These are phyloP conservation scores for Jackrogersella minutella DNA, from an alignment of 495 filamentous ascomycete species.

Conservation along the genomic window DNA sequence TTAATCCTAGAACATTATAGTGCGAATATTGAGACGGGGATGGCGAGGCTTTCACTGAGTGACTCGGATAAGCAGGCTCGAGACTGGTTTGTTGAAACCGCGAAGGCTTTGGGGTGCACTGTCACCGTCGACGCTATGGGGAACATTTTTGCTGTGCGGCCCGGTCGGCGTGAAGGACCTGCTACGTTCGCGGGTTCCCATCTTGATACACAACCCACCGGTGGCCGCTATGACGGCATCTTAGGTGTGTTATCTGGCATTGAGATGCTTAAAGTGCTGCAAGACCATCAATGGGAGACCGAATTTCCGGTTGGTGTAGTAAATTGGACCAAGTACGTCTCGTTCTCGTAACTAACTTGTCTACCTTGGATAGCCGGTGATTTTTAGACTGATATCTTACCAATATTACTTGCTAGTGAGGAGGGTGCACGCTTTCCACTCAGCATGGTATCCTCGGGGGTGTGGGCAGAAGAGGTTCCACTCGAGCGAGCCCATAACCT, in stretches of 20 bases:
- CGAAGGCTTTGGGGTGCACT: slow-evolving; percentile 67
- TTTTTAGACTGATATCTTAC: background rate
- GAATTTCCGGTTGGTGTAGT: slow-evolving; percentile 75
- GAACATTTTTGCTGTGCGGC: slow-evolving; percentile 78
- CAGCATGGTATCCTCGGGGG: slow-evolving; percentile 78
- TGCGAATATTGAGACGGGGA: slow-evolving; percentile 48
- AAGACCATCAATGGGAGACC: slow-evolving; percentile 74
- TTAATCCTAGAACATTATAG: background rate
- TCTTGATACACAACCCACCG: slow-evolving; percentile 80
- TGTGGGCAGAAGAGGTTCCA: slow-evolving; percentile 75
- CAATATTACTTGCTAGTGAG: slow-evolving; percentile 60
- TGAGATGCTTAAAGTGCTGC: slow-evolving; percentile 72
- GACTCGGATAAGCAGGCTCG: slow-evolving; percentile 75
- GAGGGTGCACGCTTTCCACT: slow-evolving; percentile 83
- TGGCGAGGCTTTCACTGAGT: slow-evolving; percentile 67
- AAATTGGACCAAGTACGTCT: slow-evolving; percentile 78
- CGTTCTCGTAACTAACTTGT: background rate
- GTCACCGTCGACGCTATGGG: slow-evolving; percentile 58
- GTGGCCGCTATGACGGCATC: slow-evolving; percentile 80
- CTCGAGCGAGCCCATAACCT: slow-evolving; percentile 68
- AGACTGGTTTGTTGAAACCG: slow-evolving; percentile 78
- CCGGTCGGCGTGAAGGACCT: slow-evolving; percentile 52
- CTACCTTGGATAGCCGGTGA: background rate
- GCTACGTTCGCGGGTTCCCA: slow-evolving; percentile 77
- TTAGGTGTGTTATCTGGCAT: slow-evolving; percentile 76